phyloP scores from a whole-genome alignment of 108 stramenopile genomes.

The Skeletonema marinoi region DNA sequence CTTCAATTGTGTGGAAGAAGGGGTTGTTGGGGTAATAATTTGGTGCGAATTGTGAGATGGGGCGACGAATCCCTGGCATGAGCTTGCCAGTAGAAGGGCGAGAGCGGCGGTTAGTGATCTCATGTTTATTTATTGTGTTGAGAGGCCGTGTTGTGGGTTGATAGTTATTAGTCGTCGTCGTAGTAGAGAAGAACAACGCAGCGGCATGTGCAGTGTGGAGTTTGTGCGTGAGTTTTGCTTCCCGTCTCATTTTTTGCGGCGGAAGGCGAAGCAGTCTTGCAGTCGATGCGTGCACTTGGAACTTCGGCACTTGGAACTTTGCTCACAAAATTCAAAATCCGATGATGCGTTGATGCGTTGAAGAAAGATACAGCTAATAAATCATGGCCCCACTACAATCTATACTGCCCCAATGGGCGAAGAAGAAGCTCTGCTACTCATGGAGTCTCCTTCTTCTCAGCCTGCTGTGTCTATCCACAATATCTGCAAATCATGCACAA shows the following conservation, averaged over 20 bases:
- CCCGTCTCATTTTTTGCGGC: too few relatives aligned
- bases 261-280: too few relatives aligned
- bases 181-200: neutral
- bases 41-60: constrained; percentile 2
- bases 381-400: too few relatives aligned
- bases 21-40: neutral
- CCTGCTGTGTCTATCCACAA: neutral
- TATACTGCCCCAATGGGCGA: neutral
- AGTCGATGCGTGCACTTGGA: too few relatives aligned
- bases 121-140: constrained; percentile 5
- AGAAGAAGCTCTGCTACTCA: neutral
- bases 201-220: neutral
- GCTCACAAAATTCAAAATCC: too few relatives aligned
- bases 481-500: constrained; percentile 4
- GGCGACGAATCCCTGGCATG: constrained; percentile 20
- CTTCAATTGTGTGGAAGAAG: neutral
- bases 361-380: too few relatives aligned
- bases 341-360: too few relatives aligned
- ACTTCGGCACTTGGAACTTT: too few relatives aligned
- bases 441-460: neutral
- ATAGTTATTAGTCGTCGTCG: neutral
- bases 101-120: constrained; percentile 25
- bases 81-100: constrained; percentile 12
- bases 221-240: neutral
- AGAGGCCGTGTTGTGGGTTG: neutral